These are phyloP conservation scores for Fusarium longipes DNA, from an alignment of 2,329 filamentous ascomycete genomes.

Conservation along the genomic window DNA sequence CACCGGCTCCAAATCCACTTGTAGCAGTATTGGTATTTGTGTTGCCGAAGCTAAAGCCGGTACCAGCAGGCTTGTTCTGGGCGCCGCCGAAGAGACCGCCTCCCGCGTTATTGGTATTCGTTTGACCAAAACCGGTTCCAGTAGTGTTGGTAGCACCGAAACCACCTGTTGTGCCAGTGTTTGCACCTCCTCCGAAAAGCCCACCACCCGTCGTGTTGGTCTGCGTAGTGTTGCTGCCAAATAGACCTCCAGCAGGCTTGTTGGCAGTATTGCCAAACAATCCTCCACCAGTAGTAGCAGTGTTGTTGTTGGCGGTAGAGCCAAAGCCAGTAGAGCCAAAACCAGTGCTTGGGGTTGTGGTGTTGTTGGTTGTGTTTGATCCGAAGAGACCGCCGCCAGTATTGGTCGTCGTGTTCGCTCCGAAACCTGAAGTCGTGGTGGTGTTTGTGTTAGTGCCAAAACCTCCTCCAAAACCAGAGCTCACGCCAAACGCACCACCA, in stretches of 20 bases:
- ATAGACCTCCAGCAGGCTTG: slow-evolving; percentile 52
- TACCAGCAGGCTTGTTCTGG: slow-evolving; percentile 53
- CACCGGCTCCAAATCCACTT: slow-evolving; percentile 44
- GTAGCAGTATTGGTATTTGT: slow-evolving; percentile 48
- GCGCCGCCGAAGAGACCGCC: slow-evolving; percentile 58
- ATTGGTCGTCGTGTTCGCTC: slow-evolving; percentile 51
- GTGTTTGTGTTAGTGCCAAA: slow-evolving; percentile 55
- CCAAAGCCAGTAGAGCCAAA: slow-evolving; percentile 57
- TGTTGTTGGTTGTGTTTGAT: slow-evolving; percentile 48
- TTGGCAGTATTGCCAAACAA: slow-evolving; percentile 49
- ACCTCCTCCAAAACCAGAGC: slow-evolving; percentile 63
- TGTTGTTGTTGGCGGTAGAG: slow-evolving; percentile 45
- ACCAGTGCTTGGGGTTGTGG: slow-evolving; percentile 36
- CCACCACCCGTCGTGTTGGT: slow-evolving; percentile 43
- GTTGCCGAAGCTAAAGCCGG: slow-evolving; percentile 58
- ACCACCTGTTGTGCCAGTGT: slow-evolving; percentile 33
- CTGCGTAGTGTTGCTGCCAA: slow-evolving; percentile 47
- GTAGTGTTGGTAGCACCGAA: slow-evolving; percentile 38
- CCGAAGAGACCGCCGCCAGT: slow-evolving; percentile 55
- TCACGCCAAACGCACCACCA: slow-evolving; percentile 83
- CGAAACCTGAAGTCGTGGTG: slow-evolving; percentile 58
- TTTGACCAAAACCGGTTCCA: slow-evolving; percentile 54
- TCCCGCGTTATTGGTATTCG: slow-evolving; percentile 43
- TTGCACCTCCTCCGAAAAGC: slow-evolving; percentile 43
- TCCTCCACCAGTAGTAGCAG: slow-evolving; percentile 43